Evolutionary conservation across 805 yeast species (phyloP), one percentile per base, ranked within the genome.

Genomic region (Candida tammaniensis): DNA sequence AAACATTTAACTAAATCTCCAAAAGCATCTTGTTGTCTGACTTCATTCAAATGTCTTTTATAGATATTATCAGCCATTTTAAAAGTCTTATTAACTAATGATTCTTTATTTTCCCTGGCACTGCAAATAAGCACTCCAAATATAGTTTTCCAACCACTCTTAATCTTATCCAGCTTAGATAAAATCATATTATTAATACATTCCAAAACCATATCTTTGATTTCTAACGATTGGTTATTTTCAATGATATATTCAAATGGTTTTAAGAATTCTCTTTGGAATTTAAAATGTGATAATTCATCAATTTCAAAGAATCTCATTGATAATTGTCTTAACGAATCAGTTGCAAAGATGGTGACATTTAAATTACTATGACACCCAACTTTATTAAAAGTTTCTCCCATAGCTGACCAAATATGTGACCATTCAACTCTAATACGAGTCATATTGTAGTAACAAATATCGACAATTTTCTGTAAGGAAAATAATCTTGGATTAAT

Each of bases 371-470:
- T 61, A 53, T 86, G 84, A 39, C 94, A 80, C 3, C 95, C 95
- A 44, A 88, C 89, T 30, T 70, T 75, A 45, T 86, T 86, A 64
- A 93, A 93, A 27, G 86, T 85, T 38, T 76, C 85, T 11, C 95
- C 96, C 85, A 93, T 85, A 7, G 86, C 83, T 11, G 84, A 76
- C 99, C 99, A 93, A 39, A 93, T 70, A 35, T 86, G 91, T 5
- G 95, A 78, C 97, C 98, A 93, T 61, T 94, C 96, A 42, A 93
- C 80, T 57, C 96, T 78, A 49, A 93, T 89, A 67, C 98, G 84
- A 32, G 80, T 80, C 97, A 93, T 93, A 57, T 94, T 94, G 67
- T 94, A 93, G 59, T 93, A 91, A 61, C 97, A 91, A 27, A 93
- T 95, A 60, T 94, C 98, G 33, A 93, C 95, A 72, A 93, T 85